Evolutionary conservation across 306 rosid genomes (phyloP), one percentile per base, ranked within the genome.

Genomic region (Cicer cuneatum): DNA sequence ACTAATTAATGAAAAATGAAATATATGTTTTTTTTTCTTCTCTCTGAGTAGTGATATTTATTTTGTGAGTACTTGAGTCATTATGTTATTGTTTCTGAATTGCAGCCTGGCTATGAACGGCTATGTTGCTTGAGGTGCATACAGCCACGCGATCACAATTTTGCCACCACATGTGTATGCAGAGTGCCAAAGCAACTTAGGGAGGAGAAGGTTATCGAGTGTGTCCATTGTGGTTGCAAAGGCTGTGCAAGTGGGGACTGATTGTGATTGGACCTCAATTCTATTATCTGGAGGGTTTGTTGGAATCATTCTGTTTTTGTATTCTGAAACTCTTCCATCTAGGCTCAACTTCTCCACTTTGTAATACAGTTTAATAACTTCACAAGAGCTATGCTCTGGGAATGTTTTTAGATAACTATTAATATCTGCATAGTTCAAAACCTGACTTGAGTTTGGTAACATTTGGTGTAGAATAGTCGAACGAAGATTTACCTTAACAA

Each of bases 211-310:
- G 90, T 89, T 14, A 85, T 90, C 2, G 98, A 90, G 82, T 93
- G 97, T 54, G 98, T 93, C 66, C 97, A 93, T 57, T 93, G 98
- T 21, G 95, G 97, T 51, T 93, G 97, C 58, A 71, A 54, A 85
- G 98, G 98, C 14, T 93, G 98, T 71, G 98, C 98, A 16, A 93
- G 96, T 5, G 96, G 97, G 66, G 98, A 89, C 16, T 93, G 81
- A 29, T 29, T 3, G 35, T 29, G 35, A 89, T 67, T 15, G 64
- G 29, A 66, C 8, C 53, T 19, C 71, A 7, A 43, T 66, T 42
- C 6, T 66, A 16, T 35, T 15, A n/a, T 33, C 21, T 1, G 16
- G 78, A 71, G 72, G 74, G 24, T 75, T 78, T 78, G 24, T 64
- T 7, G 16, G 49, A 16, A 66, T 43, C 58, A 52, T 42, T 40